Conservation (phyloP, 2,329 filamentous ascomycete species). For the Fusarium anthophilum region DNA sequence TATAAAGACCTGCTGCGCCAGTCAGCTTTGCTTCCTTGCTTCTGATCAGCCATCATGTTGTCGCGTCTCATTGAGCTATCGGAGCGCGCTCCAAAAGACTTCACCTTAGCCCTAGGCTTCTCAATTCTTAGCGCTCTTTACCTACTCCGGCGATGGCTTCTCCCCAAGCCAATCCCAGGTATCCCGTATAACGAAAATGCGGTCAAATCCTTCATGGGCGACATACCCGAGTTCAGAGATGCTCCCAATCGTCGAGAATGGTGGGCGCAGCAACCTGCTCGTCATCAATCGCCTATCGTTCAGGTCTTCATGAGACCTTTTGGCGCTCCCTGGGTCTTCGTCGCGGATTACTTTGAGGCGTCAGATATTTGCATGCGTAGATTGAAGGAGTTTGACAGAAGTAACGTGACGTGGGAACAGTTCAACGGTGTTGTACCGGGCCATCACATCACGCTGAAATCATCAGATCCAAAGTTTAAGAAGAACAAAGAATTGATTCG, state of each 20-base stretch:
- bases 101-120: not conserved
- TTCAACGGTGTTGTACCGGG: not conserved
- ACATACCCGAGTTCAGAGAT: slow-evolving; percentile 13
- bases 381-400: slow-evolving; percentile 30
- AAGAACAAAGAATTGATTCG: slow-evolving; percentile 33
- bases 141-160: not conserved
- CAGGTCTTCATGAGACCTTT: slow-evolving; percentile 32
- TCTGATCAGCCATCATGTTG: not conserved
- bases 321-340: slow-evolving; percentile 16
- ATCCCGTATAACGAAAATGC: slow-evolving; percentile 29
- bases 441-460: slow-evolving; percentile 14
- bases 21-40: accelerated
- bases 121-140: not conserved
- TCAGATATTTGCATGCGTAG: slow-evolving; percentile 27
- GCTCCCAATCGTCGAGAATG: slow-evolving; percentile 9
- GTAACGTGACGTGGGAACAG: not conserved
- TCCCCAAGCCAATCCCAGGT: slow-evolving; percentile 24
- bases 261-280: slow-evolving; percentile 12
- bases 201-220: slow-evolving; percentile 21
- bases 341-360: slow-evolving; percentile 27
- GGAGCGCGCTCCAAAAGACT: not conserved
- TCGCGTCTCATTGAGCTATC: not conserved
- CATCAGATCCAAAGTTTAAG: slow-evolving; percentile 25
- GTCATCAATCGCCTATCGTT: slow-evolving; percentile 17
- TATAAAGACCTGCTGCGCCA: not conserved